These are phyloP conservation scores for Colletotrichum sp. DNA, from an alignment of 2,329 filamentous ascomycete species.

Conservation along the genomic window DNA sequence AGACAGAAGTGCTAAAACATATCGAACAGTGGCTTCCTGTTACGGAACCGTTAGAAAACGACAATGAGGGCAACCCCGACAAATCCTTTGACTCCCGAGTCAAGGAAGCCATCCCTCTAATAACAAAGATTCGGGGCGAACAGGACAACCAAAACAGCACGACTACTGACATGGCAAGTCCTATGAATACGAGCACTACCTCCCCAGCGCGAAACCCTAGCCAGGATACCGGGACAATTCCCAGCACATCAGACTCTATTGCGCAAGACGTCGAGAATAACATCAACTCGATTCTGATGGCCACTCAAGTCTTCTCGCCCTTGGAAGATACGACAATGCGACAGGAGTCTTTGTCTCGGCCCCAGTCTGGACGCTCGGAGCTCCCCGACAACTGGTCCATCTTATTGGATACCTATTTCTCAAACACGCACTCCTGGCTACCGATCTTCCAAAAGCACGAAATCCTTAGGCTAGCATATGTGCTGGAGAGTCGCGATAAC, in stretches of 20 bases:
- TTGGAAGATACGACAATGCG: not conserved
- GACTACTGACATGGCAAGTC: not conserved
- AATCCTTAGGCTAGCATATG: not conserved
- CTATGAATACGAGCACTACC: not conserved
- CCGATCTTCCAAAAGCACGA: conserved; percentile 13
- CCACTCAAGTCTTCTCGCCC: not conserved
- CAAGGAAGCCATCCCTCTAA: not conserved
- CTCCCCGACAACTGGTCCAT: not conserved
- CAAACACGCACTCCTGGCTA: not conserved
- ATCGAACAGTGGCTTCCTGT: not conserved
- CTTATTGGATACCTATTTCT: not conserved
- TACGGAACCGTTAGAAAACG: not conserved
- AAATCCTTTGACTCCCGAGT: not conserved
- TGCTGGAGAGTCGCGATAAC: not conserved
- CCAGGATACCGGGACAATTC: not conserved
- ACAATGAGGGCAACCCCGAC: not conserved
- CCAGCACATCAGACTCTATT: not conserved
- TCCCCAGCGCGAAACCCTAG: not conserved
- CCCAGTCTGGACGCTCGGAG: not conserved
- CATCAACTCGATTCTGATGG: not conserved
- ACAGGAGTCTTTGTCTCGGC: not conserved
- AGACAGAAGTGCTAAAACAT: not conserved
- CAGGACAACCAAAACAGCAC: not conserved
- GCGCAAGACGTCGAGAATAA: not conserved
- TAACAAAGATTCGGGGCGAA: not conserved